Percentiles rank a stretch among this genome's conserved stretches.
phyloP scores from a whole-genome alignment of 768 basidiomycete genomes.

The Phallus indusiatus region DNA sequence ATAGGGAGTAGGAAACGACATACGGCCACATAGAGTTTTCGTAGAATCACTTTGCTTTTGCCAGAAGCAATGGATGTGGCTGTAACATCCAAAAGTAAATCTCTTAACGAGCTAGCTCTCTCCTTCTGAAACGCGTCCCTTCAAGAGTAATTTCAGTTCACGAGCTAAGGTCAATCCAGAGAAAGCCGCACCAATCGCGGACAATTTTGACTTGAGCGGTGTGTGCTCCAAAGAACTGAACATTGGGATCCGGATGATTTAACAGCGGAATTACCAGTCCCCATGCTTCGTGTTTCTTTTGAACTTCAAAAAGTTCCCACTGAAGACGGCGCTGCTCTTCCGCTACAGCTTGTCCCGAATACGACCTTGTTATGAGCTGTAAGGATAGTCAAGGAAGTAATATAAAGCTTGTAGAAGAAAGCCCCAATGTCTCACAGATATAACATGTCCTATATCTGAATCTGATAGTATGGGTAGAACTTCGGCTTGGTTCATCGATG shows the following conservation, averaged over 20 bases:
- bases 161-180: background rate
- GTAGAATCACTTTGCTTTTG: slow-evolving; percentile 60
- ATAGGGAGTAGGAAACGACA: slow-evolving; percentile 21
- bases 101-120: slow-evolving; percentile 46
- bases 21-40: slow-evolving; percentile 85
- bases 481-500: slow-evolving; percentile 10
- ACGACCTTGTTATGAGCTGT: slow-evolving; percentile 9
- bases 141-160: background rate
- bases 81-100: slow-evolving; percentile 62
- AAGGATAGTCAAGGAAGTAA: background rate
- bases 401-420: background rate
- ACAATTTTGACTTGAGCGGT: slow-evolving; percentile 91
- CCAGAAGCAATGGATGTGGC: slow-evolving; percentile 51
- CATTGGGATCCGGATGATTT: slow-evolving; percentile 62
- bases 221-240: slow-evolving; percentile 93
- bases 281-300: slow-evolving; percentile 69
- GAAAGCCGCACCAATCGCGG: slow-evolving; percentile 65
- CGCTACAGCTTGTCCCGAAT: slow-evolving; percentile 36
- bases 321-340: slow-evolving; percentile 57
- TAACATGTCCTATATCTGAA: slow-evolving; percentile 47
- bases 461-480: slow-evolving; percentile 47
- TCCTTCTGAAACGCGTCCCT: slow-evolving; percentile 73
- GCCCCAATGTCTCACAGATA: slow-evolving; percentile 38
- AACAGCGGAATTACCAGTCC: slow-evolving; percentile 73
- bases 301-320: slow-evolving; percentile 66